These are phyloP conservation scores for Mentha longifolia DNA, from an alignment of 257 asterid genomes.

Conservation along the genomic window DNA sequence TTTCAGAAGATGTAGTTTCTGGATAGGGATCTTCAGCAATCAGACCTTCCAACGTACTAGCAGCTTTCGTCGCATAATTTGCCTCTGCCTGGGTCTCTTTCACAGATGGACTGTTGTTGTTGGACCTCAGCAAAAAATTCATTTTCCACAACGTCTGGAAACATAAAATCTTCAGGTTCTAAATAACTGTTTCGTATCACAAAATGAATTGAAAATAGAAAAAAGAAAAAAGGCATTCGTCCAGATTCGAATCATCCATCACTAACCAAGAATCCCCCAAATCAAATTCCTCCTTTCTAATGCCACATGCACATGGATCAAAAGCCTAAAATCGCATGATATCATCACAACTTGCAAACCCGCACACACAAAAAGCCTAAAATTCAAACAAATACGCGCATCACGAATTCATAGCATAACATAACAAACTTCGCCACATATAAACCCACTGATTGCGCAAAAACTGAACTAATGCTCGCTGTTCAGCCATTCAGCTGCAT, in stretches of 20 bases:
- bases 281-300: slow-evolving; percentile 28
- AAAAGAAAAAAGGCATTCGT: neutral
- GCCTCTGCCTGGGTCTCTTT: slow-evolving; percentile 52
- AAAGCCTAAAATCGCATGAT: slow-evolving; percentile 18
- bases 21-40: slow-evolving; percentile 61
- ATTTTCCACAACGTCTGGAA: slow-evolving; percentile 51
- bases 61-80: slow-evolving; percentile 47
- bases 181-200: neutral
- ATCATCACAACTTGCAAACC: slow-evolving; percentile 6
- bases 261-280: slow-evolving; percentile 19
- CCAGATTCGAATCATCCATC: slow-evolving; percentile 8
- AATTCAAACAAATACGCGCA: slow-evolving; percentile 20
- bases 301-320: slow-evolving; percentile 14
- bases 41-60: slow-evolving; percentile 63
- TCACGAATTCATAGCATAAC: slow-evolving; percentile 24
- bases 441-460: slow-evolving; percentile 25
- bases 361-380: slow-evolving; percentile 3
- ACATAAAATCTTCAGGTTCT: slow-evolving; percentile 25
- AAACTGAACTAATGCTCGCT: slow-evolving; percentile 31
- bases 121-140: slow-evolving; percentile 93
- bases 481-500: slow-evolving; percentile 18
- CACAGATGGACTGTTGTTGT: slow-evolving; percentile 56
- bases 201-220: neutral
- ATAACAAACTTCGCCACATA: slow-evolving; percentile 26
- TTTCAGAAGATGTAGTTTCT: slow-evolving; percentile 44